These are phyloP conservation scores for Neopestalotiopsis rosae DNA, from an alignment of 2,329 filamentous ascomycete genomes.

Conservation along the genomic window DNA sequence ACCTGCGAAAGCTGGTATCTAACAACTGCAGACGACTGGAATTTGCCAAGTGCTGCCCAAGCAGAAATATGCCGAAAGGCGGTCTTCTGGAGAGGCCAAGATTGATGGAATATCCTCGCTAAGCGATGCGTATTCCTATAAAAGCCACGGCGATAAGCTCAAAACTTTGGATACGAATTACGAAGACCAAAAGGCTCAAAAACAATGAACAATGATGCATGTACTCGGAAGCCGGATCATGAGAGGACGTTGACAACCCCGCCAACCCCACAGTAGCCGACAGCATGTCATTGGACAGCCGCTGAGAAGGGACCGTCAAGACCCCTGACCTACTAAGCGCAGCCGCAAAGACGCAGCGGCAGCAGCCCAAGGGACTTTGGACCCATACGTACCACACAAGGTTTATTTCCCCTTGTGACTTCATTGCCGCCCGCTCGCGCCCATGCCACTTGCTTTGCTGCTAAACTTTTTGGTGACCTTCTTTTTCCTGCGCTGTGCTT, in stretches of 20 bases:
- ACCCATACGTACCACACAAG: not conserved
- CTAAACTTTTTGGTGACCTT: not conserved
- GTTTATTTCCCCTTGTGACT: slow-evolving; percentile 14
- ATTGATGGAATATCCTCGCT: too few species aligned
- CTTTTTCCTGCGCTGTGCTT: not conserved
- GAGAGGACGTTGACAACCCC: not conserved
- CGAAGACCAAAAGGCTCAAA: not conserved
- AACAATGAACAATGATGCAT: not conserved
- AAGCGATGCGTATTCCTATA: too few species aligned
- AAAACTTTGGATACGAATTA: not conserved
- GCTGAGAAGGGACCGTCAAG: not conserved
- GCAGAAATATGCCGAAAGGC: too few species aligned
- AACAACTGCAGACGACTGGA: not conserved
- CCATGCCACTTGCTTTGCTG: slow-evolving; percentile 1
- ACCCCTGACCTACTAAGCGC: not conserved
- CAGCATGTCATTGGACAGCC: slow-evolving; percentile 1
- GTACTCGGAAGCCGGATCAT: not conserved
- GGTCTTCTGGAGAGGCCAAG: too few species aligned
- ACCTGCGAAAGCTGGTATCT: not conserved
- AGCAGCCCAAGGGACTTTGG: not conserved
- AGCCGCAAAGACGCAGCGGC: not conserved
- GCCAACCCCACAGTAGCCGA: slow-evolving; percentile 4
- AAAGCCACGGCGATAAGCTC: not conserved
- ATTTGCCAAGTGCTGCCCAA: not conserved
- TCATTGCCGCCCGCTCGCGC: not conserved